Evolutionary conservation across 78 protist genomes (phyloP).

Genomic region (Ministeria vibrans): DNA sequence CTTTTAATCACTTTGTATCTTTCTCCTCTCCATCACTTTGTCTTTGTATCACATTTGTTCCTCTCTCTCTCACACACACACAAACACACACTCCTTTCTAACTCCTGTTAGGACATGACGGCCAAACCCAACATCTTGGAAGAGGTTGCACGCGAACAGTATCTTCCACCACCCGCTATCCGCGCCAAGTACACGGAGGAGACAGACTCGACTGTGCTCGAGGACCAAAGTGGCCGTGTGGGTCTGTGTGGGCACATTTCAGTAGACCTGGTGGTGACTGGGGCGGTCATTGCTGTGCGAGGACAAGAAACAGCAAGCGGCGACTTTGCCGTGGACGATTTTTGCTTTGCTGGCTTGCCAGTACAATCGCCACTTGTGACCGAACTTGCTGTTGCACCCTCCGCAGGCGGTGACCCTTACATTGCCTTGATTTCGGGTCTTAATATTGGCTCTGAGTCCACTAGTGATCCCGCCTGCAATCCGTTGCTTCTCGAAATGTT

Average conservation of each 20-base stretch:
- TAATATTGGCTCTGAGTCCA: neutral
- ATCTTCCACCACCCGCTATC: neutral
- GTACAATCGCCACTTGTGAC: too few species aligned
- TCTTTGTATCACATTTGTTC: too few species aligned
- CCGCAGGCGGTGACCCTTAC: too few species aligned
- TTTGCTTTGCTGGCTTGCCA: neutral
- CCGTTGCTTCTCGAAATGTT: neutral
- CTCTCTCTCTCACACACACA: too few species aligned
- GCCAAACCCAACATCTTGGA: constrained; percentile 20
- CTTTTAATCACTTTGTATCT: too few species aligned
- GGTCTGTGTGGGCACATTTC: neutral
- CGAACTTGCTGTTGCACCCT: too few species aligned
- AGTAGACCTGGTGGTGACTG: neutral
- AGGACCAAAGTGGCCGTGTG: constrained; percentile 36
- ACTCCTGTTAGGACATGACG: too few species aligned
- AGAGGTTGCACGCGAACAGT: neutral
- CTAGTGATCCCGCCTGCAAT: neutral
- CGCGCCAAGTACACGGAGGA: neutral
- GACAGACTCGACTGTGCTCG: constrained; percentile 25
- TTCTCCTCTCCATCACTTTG: too few species aligned
- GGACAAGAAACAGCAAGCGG: neutral
- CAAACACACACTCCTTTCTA: too few species aligned
- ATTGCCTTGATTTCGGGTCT: neutral
- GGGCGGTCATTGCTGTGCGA: neutral
- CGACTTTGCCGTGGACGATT: constrained; percentile 3